These are phyloP conservation scores for Ramaria sp. DNA, from an alignment of 768 basidiomycete genomes.

Conservation along the genomic window DNA sequence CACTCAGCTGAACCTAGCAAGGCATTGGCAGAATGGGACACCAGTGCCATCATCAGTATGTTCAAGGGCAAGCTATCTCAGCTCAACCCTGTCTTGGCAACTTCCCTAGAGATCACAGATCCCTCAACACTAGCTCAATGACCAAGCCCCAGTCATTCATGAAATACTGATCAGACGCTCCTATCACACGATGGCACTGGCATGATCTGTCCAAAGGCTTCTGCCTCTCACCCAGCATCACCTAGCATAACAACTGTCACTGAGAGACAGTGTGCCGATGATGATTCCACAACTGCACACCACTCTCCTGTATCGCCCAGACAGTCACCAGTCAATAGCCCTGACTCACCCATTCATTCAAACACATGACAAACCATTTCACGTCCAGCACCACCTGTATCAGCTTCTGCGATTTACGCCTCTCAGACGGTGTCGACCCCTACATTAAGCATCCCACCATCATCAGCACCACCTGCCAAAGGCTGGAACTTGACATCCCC, in stretches of 20 bases:
- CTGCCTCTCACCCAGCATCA: not conserved
- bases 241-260: not conserved
- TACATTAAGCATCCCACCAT: not conserved
- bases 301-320: not conserved
- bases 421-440: constrained; percentile 3
- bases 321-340: not conserved
- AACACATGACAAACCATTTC: not conserved
- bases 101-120: constrained; percentile 52
- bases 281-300: not conserved
- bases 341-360: not conserved
- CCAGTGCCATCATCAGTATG: constrained; percentile 54
- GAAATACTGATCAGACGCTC: constrained; percentile 24
- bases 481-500: not conserved
- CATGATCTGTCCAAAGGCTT: not conserved
- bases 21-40: constrained; percentile 28
- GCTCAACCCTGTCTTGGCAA: constrained; percentile 43
- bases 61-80: constrained; percentile 65
- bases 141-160: constrained; percentile 13
- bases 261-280: not conserved
- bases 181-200: not conserved
- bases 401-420: constrained; percentile 3
- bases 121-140: constrained; percentile 49
- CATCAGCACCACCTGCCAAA: not conserved
- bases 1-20: not conserved
- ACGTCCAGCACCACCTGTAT: not conserved